Evolutionary conservation across 768 basidiomycete species (phyloP).

Genomic region (Saitozyma podzolica): DNA sequence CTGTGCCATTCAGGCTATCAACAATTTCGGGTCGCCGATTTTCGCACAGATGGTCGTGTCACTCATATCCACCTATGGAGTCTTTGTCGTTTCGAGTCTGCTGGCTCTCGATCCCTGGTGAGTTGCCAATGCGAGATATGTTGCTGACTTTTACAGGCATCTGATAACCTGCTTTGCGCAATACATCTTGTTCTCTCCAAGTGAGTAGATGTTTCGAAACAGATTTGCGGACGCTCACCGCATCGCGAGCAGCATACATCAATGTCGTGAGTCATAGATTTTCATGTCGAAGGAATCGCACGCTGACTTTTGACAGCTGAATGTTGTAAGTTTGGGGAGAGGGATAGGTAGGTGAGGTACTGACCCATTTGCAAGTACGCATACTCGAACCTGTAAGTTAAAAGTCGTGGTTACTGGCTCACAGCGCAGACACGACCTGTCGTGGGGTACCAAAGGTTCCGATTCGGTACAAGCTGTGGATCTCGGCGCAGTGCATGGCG

Average conservation of each 20-base stretch:
- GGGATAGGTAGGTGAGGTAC: not conserved
- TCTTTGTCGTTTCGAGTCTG: constrained; percentile 73
- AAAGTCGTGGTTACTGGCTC: not conserved
- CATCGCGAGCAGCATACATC: constrained; percentile 32
- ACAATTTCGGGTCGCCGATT: constrained; percentile 65
- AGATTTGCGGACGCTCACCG: constrained; percentile 37
- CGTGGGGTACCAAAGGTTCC: constrained; percentile 94
- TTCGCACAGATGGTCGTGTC: constrained; percentile 76
- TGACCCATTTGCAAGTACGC: constrained; percentile 40
- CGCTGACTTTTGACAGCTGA: constrained; percentile 21
- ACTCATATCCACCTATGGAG: constrained; percentile 78
- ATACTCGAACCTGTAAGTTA: constrained; percentile 45
- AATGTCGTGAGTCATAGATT: constrained; percentile 65
- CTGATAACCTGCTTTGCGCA: constrained; percentile 86
- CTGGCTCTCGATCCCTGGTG: constrained; percentile 88
- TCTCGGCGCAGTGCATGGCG: constrained; percentile 69
- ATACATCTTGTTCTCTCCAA: constrained; percentile 80
- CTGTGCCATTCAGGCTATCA: constrained; percentile 71
- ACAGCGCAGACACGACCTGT: constrained; percentile 21
- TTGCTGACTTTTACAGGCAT: constrained; percentile 56
- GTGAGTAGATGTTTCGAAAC: constrained; percentile 51
- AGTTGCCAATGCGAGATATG: not conserved
- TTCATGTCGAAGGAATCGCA: constrained; percentile 43
- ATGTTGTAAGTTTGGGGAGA: constrained; percentile 24
- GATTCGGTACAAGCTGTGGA: constrained; percentile 66